A percentile compares a stretch with the other conserved stretches of the same genome.
Evolutionary conservation across 805 yeast genomes (phyloP).

Genomic region (Hanseniaspora singularis): DNA sequence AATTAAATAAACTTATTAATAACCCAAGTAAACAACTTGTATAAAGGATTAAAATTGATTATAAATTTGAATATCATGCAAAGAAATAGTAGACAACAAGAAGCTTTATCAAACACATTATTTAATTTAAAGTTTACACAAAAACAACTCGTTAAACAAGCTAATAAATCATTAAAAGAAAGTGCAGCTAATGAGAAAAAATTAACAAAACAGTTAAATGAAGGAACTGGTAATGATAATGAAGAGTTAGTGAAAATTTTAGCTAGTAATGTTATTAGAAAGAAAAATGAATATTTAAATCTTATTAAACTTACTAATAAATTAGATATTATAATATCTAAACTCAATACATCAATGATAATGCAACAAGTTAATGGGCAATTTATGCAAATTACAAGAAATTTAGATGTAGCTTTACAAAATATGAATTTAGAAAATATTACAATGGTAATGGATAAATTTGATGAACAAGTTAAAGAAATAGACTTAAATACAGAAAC

Average conservation of each 20-base stretch:
- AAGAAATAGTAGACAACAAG: slow-evolving; percentile 12
- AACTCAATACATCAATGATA: slow-evolving; percentile 96
- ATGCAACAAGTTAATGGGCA: slow-evolving; percentile 91
- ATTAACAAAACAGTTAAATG: slow-evolving; percentile 50
- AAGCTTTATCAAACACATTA: slow-evolving; percentile 26
- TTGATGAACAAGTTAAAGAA: slow-evolving; percentile 92
- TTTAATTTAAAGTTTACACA: slow-evolving; percentile 62
- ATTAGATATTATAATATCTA: slow-evolving; percentile 88
- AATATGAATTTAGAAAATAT: slow-evolving; percentile 91
- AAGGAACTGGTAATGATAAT: slow-evolving; percentile 39
- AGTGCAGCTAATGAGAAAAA: slow-evolving; percentile 76
- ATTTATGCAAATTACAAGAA: slow-evolving; percentile 84
- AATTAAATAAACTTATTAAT: too few species aligned
- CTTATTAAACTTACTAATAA: slow-evolving; percentile 72
- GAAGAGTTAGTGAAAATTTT: slow-evolving; percentile 87
- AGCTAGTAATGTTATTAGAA: slow-evolving; percentile 92
- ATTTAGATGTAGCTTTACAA: slow-evolving; percentile 93
- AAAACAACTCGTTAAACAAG: slow-evolving; percentile 81
- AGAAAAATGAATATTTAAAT: slow-evolving; percentile 74
- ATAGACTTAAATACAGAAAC: slow-evolving; percentile 67
- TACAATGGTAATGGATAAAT: slow-evolving; percentile 91
- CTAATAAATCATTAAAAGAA: slow-evolving; percentile 81
- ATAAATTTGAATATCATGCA: neutral
- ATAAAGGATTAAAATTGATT: too few species aligned
- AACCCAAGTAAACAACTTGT: neutral